Conservation (phyloP, 805 yeast genomes). For the Sungouiozyma ichnusensis region DNA sequence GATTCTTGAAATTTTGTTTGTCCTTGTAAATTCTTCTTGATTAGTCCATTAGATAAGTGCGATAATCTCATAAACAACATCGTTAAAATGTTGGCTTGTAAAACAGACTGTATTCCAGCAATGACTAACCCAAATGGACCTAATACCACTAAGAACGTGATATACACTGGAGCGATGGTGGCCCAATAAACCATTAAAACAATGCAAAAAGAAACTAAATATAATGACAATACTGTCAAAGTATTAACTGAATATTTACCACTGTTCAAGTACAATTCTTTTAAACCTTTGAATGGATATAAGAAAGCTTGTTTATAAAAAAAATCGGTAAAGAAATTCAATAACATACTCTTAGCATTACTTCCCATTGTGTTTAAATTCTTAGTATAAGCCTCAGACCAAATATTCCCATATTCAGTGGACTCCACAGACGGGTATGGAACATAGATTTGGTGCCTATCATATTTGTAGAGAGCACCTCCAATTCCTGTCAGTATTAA, state of each 20-base stretch:
- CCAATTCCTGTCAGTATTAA: conserved; percentile 23
- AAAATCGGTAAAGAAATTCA: conserved; percentile 17
- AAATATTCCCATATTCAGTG: conserved; percentile 7
- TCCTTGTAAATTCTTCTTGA: conserved; percentile 7
- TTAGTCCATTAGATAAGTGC: conserved; percentile 15
- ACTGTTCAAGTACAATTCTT: conserved; percentile 10
- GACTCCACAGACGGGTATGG: conserved; percentile 11
- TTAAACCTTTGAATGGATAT: conserved; percentile 20
- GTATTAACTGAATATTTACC: conserved; percentile 9
- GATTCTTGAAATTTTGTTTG: conserved; percentile 4
- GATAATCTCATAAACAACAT: conserved; percentile 26
- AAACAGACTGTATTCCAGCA: conserved; percentile 21
- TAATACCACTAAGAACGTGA: conserved; percentile 17
- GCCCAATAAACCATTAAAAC: conserved; percentile 20
- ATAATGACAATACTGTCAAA: conserved; percentile 8
- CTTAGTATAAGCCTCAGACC: conserved; percentile 10
- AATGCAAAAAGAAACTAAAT: conserved; percentile 12
- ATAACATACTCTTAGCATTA: conserved; percentile 2
- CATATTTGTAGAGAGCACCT: conserved; percentile 20
- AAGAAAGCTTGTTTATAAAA: conserved; percentile 15
- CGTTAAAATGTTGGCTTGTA: conserved; percentile 24
- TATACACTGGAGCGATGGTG: conserved; percentile 24
- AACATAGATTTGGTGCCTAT: conserved; percentile 16
- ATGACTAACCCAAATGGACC: conserved; percentile 24
- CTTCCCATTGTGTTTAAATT: conserved; percentile 7